Base-by-base conservation (phyloP, 2,329 filamentous ascomycete genomes). In the Cladosporium oxysporum region DNA sequence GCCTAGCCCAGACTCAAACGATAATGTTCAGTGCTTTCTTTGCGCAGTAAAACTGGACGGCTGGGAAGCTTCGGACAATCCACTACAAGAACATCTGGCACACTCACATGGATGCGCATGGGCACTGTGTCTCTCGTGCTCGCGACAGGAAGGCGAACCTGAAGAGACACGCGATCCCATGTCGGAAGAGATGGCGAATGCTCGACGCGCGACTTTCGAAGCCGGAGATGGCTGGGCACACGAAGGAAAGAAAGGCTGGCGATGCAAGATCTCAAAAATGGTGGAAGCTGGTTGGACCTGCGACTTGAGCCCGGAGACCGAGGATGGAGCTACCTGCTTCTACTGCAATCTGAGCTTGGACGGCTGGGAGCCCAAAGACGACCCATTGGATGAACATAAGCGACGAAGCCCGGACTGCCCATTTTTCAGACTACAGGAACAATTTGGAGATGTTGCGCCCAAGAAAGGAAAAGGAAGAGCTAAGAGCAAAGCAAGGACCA, bases 221-320 rank as follows among this genome's bases (percentile, higher is more conserved):
- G 58, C 68, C 1, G 75, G 73, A 44, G 86, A 86, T 16, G 84
- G 84, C 71, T 99, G 95, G 95, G 93, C 93, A 0, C 91, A 99
- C 72, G 93, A 99, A 70, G 83, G 83, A 2, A 96, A 95, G 80
- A 89, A 89, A 74, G 92, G 90, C 6, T 97, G 93, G 93, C 88
- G 91, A 69, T 96, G 92, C 81, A 96, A 95, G 78, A 89, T 87
- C 0, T 91, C 95, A 71, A 93, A 96, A 88, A 89, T 98, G 81
- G 92, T 92, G 37, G 91, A 94, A 70, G 91, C 92, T 31, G 95
- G 95, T 12, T 99, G 94, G 93, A 93, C 91, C 75, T 97, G 93
- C 79, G 96, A 93, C 28, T 93, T 95, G 0, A 91, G 88, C 6
- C 81, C 87, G 52, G 69, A 73, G 8, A 91, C 88, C 8, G 92